Evolutionary conservation across 768 basidiomycete genomes (phyloP).

Genomic region (Mycena venus): DNA sequence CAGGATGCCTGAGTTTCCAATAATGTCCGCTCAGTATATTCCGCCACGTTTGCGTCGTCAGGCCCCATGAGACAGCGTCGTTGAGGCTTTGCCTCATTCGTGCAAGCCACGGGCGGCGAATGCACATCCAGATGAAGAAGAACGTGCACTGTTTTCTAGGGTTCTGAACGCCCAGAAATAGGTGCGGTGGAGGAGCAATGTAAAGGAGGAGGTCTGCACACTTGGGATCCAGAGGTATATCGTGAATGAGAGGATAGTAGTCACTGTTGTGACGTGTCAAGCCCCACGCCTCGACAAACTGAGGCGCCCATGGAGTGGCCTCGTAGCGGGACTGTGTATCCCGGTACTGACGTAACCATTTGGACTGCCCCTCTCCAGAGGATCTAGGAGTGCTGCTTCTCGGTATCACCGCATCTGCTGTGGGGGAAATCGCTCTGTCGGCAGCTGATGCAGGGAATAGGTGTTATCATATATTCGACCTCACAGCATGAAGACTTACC

Average conservation of each 20-base stretch:
- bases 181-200: neutral
- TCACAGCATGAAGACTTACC: neutral
- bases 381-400: too few relatives aligned
- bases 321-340: neutral
- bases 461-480: too few relatives aligned
- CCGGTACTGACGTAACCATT: neutral
- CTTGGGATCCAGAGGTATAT: neutral
- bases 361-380: neutral
- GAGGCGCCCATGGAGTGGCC: neutral
- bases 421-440: neutral
- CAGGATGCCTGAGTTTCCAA: neutral
- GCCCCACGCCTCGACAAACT: neutral
- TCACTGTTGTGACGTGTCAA: neutral
- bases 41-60: constrained; percentile 1
- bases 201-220: neutral
- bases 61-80: neutral
- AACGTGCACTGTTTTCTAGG: neutral
- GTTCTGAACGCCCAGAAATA: neutral
- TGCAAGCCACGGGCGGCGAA: neutral
- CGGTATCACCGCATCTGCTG: neutral
- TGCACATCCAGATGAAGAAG: constrained; percentile 12
- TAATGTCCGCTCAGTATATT: neutral
- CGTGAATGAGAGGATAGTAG: neutral
- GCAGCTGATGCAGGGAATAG: neutral
- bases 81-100: neutral